Percentiles rank a stretch among this genome's conserved stretches.
These are phyloP conservation scores for Alectoria sarmentosa DNA, from an alignment of 495 filamentous ascomycete genomes.

Conservation along the genomic window DNA sequence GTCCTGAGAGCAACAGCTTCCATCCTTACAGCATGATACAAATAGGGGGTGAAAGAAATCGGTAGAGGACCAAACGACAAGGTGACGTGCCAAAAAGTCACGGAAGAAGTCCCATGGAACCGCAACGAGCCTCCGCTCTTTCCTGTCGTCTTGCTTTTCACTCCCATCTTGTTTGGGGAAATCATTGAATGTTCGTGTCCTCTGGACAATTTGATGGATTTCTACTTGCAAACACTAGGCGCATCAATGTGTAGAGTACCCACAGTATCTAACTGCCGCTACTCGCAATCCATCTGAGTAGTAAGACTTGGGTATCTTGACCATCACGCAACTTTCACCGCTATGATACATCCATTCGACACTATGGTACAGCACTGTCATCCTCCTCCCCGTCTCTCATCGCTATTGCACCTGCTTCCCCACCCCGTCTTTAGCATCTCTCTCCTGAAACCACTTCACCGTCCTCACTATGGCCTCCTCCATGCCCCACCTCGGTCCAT, in stretches of 20 bases:
- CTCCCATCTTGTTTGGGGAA: not conserved
- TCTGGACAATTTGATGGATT: not conserved
- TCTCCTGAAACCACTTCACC: constrained; percentile 59
- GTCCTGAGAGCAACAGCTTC: not conserved
- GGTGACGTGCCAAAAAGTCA: not conserved
- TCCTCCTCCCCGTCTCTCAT: constrained; percentile 47
- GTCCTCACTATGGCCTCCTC: constrained; percentile 58
- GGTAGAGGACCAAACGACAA: not conserved
- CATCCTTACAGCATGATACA: not conserved
- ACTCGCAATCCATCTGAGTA: not conserved
- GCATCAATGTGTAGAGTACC: not conserved
- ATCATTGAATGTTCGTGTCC: no score
- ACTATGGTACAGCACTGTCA: not conserved
- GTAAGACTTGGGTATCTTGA: not conserved
- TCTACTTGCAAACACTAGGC: not conserved
- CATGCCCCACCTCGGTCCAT: constrained; percentile 54
- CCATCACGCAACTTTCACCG: not conserved
- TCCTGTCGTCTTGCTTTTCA: not conserved
- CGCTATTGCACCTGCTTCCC: constrained; percentile 19
- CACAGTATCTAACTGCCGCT: not conserved
- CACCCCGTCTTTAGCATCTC: constrained; percentile 38
- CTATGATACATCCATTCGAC: constrained; percentile 1
- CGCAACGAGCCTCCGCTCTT: not conserved
- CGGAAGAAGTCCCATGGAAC: not conserved
- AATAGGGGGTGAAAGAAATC: not conserved